These are phyloP conservation scores for Mycena chlorophos DNA, from an alignment of 768 basidiomycete species.

Conservation along the genomic window DNA sequence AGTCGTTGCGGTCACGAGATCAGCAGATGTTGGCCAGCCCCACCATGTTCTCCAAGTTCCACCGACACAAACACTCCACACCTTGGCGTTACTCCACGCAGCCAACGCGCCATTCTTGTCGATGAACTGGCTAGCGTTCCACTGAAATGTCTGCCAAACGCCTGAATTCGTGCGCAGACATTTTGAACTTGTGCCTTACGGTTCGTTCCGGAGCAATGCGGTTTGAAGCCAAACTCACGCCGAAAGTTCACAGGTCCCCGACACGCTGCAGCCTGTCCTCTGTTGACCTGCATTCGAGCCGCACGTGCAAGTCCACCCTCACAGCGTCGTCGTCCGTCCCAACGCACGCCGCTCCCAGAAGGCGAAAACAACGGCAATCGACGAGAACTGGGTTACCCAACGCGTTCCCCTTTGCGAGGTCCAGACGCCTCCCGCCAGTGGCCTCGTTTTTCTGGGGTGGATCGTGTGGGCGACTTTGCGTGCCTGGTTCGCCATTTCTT, in stretches of 20 bases:
- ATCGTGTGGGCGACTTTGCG: slow-evolving; percentile 22
- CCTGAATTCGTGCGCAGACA: slow-evolving; percentile 7
- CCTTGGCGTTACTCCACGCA: slow-evolving; percentile 12
- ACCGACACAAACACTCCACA: slow-evolving; percentile 7
- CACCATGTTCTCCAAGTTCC: slow-evolving; percentile 16
- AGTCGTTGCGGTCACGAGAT: not conserved
- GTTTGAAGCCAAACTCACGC: not conserved
- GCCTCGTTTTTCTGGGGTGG: slow-evolving; percentile 23
- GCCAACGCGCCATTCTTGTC: too few relatives aligned
- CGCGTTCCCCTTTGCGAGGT: slow-evolving; percentile 13
- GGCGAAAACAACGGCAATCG: slow-evolving; percentile 8
- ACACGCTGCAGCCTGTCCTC: slow-evolving; percentile 22
- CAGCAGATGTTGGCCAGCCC: not conserved
- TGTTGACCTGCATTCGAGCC: slow-evolving; percentile 20
- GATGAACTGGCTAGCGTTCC: too few relatives aligned
- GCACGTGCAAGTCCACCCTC: slow-evolving; percentile 13
- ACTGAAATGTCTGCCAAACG: slow-evolving; percentile 20
- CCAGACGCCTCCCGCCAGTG: slow-evolving; percentile 15
- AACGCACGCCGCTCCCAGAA: slow-evolving; percentile 17
- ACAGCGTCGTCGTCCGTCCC: slow-evolving; percentile 19
- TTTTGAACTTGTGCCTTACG: slow-evolving; percentile 16
- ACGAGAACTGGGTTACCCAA: slow-evolving; percentile 17
- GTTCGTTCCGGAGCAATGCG: slow-evolving; percentile 5
- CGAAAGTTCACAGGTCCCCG: slow-evolving; percentile 3
- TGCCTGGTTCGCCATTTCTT: slow-evolving; percentile 12